These are phyloP conservation scores for Amorphotheca resinae DNA, from an alignment of 495 filamentous ascomycete genomes.

Conservation along the genomic window DNA sequence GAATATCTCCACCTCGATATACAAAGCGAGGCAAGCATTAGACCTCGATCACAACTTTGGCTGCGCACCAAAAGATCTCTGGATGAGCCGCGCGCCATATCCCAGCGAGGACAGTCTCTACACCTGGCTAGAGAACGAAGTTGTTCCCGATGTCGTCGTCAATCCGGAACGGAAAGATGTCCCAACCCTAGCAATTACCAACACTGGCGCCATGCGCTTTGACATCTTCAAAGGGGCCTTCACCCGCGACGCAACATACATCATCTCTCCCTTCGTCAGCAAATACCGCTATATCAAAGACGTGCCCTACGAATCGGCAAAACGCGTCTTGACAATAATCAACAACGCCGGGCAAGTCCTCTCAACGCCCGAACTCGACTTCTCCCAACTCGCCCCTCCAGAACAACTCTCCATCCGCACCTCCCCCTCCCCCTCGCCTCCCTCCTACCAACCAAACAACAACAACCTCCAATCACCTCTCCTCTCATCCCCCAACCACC, in stretches of 20 bases:
- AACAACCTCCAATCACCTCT: background rate
- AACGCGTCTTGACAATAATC: constrained; percentile 54
- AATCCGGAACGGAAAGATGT: constrained; percentile 26
- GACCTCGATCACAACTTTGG: constrained; percentile 63
- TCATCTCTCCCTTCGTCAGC: constrained; percentile 80
- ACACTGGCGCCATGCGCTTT: constrained; percentile 86
- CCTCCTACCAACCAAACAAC: background rate
- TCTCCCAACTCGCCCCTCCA: constrained; percentile 13
- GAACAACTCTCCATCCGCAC: constrained; percentile 13
- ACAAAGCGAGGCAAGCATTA: constrained; percentile 52
- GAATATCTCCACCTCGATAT: constrained; percentile 61
- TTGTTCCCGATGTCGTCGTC: constrained; percentile 51
- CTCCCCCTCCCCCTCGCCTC: constrained; percentile 5
- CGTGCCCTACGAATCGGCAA: constrained; percentile 64
- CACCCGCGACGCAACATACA: constrained; percentile 71
- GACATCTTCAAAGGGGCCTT: constrained; percentile 89
- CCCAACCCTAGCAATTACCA: constrained; percentile 61
- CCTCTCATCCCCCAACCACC: constrained; percentile 9
- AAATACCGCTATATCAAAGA: constrained; percentile 66
- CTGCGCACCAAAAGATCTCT: constrained; percentile 71
- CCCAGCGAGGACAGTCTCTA: constrained; percentile 60
- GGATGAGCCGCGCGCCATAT: constrained; percentile 67
- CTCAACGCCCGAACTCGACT: constrained; percentile 4
- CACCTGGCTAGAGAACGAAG: constrained; percentile 60
- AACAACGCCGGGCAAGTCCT: constrained; percentile 37